phyloP scores from a whole-genome alignment of 148 eudicot genomes.

The Heliosperma pusillum region DNA sequence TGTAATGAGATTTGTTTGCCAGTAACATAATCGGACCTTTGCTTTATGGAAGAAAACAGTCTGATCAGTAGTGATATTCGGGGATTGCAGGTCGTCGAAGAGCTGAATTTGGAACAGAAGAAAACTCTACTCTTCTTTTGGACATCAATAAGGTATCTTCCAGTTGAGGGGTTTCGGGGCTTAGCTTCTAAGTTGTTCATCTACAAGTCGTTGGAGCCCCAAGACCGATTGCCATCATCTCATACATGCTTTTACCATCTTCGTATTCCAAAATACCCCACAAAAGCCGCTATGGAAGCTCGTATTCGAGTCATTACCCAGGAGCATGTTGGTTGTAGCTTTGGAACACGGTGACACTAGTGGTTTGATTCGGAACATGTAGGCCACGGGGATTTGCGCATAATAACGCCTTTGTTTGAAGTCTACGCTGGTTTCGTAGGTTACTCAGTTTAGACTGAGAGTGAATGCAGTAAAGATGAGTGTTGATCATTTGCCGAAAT shows the following conservation, averaged over 20 bases:
- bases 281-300: conserved; percentile 45
- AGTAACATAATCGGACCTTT: no score
- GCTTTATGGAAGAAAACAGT: neutral
- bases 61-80: neutral
- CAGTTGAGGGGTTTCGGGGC: conserved; percentile 80
- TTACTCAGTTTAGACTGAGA: no score
- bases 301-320: conserved; percentile 61
- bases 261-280: conserved; percentile 61
- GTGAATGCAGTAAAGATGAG: no score
- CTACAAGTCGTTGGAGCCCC: conserved; percentile 43
- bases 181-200: conserved; percentile 63
- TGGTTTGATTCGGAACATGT: neutral
- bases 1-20: neutral
- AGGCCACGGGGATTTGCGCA: conserved; percentile 13
- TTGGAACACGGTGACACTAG: conserved; percentile 60
- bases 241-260: conserved; percentile 88
- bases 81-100: conserved; percentile 50
- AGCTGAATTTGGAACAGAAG: conserved; percentile 61
- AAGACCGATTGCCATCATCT: conserved; percentile 68
- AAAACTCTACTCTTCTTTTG: conserved; percentile 83
- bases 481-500: no score
- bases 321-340: conserved; percentile 94
- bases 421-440: conserved; percentile 11
- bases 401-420: conserved; percentile 13
- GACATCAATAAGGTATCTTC: conserved; percentile 82